A percentile compares a stretch with the other conserved stretches of the same genome.
phyloP scores from a whole-genome alignment of 116 monocot species.

The Zostera marina region DNA sequence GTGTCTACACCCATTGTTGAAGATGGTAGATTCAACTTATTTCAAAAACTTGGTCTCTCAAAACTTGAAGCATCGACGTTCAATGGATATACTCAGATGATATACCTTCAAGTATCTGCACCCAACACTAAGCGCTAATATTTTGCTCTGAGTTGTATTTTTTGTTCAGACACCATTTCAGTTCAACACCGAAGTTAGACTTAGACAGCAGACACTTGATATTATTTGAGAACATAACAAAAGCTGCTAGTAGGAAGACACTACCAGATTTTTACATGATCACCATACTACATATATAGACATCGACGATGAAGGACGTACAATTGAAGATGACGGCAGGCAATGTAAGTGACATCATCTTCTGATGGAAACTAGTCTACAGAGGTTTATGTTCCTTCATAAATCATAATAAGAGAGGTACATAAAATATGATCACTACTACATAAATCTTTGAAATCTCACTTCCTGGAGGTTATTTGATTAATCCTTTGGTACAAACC shows the following conservation, averaged over 20 bases:
- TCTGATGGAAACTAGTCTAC: background rate
- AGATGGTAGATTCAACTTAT: slow-evolving; percentile 65
- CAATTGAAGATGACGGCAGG: background rate
- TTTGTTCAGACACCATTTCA: background rate
- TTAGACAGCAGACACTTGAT: too few relatives aligned
- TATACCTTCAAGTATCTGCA: slow-evolving; percentile 53
- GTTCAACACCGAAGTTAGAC: too few relatives aligned
- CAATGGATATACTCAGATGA: slow-evolving; percentile 97
- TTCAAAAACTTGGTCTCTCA: slow-evolving; percentile 51
- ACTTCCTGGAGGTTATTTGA: background rate
- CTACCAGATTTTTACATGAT: too few relatives aligned
- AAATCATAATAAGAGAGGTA: background rate
- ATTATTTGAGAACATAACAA: background rate
- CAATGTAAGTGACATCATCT: background rate
- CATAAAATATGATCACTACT: background rate
- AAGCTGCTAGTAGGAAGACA: too few relatives aligned
- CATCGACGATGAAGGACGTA: too few relatives aligned
- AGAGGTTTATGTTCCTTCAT: background rate
- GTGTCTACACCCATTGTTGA: slow-evolving; percentile 64
- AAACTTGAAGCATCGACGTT: slow-evolving; percentile 64
- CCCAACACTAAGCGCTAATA: background rate
- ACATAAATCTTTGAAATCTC: background rate
- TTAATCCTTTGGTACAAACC: background rate
- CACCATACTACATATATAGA: too few relatives aligned
- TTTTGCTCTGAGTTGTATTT: background rate